Evolutionary conservation across 2,329 filamentous ascomycete genomes (phyloP), one percentile per base, ranked within the genome.

Genomic region (Geosmithia morbida): DNA sequence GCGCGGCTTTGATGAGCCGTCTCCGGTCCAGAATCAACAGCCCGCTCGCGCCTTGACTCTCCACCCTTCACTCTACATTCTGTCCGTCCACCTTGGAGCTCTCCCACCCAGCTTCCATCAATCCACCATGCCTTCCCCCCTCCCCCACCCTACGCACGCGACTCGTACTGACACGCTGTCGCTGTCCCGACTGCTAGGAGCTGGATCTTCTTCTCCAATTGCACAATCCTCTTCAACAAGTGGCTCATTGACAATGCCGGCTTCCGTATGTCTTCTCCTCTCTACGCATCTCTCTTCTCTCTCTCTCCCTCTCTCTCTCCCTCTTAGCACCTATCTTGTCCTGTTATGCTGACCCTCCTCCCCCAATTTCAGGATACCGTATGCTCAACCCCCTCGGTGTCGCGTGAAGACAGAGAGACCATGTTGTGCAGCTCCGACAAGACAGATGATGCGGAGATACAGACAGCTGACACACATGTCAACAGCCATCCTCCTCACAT

Each of bases 211-310:
- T 77, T 92, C 61, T 92, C 85, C 57, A 90, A 87, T 53, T 72
- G 78, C 57, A 87, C 89, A 51, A 94, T 94, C 59, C 69, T 94
- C 51, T 94, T 94, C 74, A 94, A 94, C 73, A 94, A 94, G 69
- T 89, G 84, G 77, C 78, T 94, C 45, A 75, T 94, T 50, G 79
- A 86, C 59, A 80, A 77, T 51, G 75, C 75, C 57, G 75, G 83
- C 49, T 90, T 90, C 65, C 74, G 83, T 87, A 68, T 71, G 82
- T 72, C 52, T 45, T 52, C 50, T 41, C 42, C 39, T 30, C 26
- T n/a, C 43, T 33, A 33, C 46, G 4, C 14, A 19, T 22, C 19
- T 48, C 2, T 18, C 30, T n/a, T 46, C 2, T n/a, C n/a, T n/a
- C n/a, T n/a, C n/a, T n/a, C 22, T 26, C 22, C 22, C 4, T 26